Evolutionary conservation across 371 early-diverging fungal genomes (phyloP), one percentile per base, ranked within the genome.

Genomic region (Rhizomucor miehei): DNA sequence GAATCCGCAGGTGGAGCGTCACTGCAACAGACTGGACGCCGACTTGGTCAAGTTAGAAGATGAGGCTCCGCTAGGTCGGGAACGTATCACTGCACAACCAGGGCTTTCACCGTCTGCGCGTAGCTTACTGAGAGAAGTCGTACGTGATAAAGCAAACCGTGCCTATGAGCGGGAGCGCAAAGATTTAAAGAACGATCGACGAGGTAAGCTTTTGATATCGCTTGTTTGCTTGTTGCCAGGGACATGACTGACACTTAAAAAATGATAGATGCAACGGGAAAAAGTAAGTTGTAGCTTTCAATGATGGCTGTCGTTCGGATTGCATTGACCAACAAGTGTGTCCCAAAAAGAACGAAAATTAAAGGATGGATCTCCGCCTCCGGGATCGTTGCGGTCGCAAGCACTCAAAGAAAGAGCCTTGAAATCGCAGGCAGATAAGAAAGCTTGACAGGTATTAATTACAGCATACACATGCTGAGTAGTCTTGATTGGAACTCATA

Each of bases 31-130:
- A 10, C 51, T 77, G 43, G 77, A 77, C 43, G 73, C 77, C 2
- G 64, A 77, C 59, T 52, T 77, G 17, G 73, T 73, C 5, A 77
- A 76, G 38, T 73, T 73, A 44, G 77, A 76, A 56, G 77, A 76
- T 40, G 63, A 63, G 13, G 57, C 68, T 36, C 55, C 61, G 21
- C 55, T 62, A 10, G 71, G 77, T n/a, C 48, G 52, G 4, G 52
- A 62, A 12, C 68, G 71, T 23, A 71, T 76, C 54, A 63, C 69
- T 17, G 41, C 72, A 39, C 62, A 64, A 46, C 75, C 75, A 16
- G 71, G 75, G 10, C 40, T 75, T 9, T 52, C 64, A 12, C 75
- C 75, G 51, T 71, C 75, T 2, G 63, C 71, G 21, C 60, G 59
- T 17, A 64, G 60, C 21, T 48, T 73, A 23, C 51, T 65, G 35